phyloP scores from a whole-genome alignment of 805 yeast species.

The Yamadazyma sp. region DNA sequence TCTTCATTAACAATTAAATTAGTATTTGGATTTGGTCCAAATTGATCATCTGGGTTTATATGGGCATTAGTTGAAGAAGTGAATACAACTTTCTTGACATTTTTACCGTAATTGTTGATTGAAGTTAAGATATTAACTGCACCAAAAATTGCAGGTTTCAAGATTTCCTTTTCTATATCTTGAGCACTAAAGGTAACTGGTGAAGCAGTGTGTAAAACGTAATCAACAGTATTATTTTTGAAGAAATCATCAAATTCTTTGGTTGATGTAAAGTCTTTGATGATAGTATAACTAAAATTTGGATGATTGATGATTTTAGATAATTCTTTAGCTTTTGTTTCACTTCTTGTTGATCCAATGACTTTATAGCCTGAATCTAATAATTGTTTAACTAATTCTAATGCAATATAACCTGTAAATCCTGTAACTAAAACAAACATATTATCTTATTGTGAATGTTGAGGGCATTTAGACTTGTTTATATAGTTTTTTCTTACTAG shows the following conservation, averaged over 20 bases:
- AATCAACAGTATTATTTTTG: constrained; percentile 22
- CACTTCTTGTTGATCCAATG: constrained; percentile 50
- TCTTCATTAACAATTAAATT: no score
- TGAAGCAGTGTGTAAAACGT: constrained; percentile 27
- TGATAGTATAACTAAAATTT: constrained; percentile 18
- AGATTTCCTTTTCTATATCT: constrained; percentile 20
- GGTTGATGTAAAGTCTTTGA: constrained; percentile 16
- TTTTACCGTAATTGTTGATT: constrained; percentile 34
- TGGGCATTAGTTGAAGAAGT: constrained; percentile 44
- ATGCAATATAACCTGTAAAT: constrained; percentile 54
- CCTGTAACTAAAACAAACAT: constrained; percentile 51
- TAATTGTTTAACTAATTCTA: constrained; percentile 43
- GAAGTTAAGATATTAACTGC: constrained; percentile 43
- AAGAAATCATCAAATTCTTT: constrained; percentile 28
- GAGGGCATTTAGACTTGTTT: no score
- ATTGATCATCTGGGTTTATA: constrained; percentile 15
- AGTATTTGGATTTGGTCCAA: no score
- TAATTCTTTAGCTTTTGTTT: constrained; percentile 37
- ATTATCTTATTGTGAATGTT: no score
- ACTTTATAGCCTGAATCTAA: constrained; percentile 41
- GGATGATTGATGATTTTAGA: constrained; percentile 9
- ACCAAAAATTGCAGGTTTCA: constrained; percentile 28
- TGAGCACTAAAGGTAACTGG: constrained; percentile 19
- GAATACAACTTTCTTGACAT: constrained; percentile 45
- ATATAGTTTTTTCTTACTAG: no score